A percentile compares a stretch with the other conserved stretches of the same genome.
These are phyloP conservation scores for Monosporascus ibericus DNA, from an alignment of 2,329 filamentous ascomycete species.

Conservation along the genomic window DNA sequence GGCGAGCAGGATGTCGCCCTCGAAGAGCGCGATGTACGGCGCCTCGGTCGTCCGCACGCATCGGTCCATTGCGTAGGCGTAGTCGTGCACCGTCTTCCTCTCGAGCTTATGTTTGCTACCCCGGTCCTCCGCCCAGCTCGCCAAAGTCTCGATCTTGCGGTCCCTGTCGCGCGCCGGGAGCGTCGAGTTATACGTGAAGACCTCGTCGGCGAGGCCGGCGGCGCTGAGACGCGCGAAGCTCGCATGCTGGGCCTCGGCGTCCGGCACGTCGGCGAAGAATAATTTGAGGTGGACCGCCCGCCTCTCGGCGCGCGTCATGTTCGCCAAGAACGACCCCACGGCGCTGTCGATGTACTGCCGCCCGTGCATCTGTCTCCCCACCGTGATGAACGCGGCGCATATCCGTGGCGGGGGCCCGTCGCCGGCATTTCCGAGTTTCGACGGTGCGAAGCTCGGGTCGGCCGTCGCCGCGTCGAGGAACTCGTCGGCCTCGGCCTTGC, in stretches of 20 bases:
- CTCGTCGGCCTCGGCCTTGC: constrained; percentile 21
- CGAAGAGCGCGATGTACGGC: constrained; percentile 24
- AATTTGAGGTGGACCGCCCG: constrained; percentile 20
- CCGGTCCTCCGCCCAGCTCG: constrained; percentile 13
- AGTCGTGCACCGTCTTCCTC: constrained; percentile 24
- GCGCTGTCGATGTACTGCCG: constrained; percentile 26
- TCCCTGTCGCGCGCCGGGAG: constrained; percentile 13
- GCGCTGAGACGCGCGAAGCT: constrained; percentile 15
- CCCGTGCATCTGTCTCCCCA: constrained; percentile 19
- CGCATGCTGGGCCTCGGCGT: constrained; percentile 18
- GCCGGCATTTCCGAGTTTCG: constrained; percentile 16
- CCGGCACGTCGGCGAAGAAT: constrained; percentile 26
- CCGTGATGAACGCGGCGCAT: constrained; percentile 24
- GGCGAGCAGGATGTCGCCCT: constrained; percentile 26
- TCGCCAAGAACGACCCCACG: constrained; percentile 24
- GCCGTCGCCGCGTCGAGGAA: constrained; percentile 17
- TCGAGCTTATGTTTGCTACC: constrained; percentile 17
- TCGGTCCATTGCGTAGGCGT: constrained; percentile 22
- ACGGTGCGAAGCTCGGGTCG: constrained; percentile 8
- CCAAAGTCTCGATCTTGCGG: constrained; percentile 13
- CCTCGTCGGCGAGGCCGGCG: constrained; percentile 19
- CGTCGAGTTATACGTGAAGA: constrained; percentile 20
- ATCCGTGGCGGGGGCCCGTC: constrained; percentile 12
- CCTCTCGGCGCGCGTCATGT: constrained; percentile 23
- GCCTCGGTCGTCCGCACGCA: constrained; percentile 21